Evolutionary conservation across 2,329 filamentous ascomycete genomes (phyloP).

Genomic region (Aspergillus unguis): DNA sequence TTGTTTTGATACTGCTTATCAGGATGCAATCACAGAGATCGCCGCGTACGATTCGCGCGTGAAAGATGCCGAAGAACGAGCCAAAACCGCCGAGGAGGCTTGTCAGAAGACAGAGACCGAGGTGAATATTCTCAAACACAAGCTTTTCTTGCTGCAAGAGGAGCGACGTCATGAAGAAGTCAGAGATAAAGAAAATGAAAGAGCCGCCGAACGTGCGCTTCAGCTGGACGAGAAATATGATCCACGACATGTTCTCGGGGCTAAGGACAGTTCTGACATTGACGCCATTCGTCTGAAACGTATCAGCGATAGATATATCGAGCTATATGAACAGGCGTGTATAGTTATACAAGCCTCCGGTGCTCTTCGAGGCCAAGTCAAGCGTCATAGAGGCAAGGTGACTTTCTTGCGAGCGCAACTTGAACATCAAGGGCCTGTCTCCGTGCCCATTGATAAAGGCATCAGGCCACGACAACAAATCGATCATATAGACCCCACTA

Average conservation of each 20-base stretch:
- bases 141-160: slow-evolving; percentile 21
- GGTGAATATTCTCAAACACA: slow-evolving; percentile 21
- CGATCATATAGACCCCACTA: not conserved
- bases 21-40: slow-evolving; percentile 23
- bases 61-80: slow-evolving; percentile 22
- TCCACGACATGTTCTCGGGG: slow-evolving; percentile 22
- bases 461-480: slow-evolving; percentile 27
- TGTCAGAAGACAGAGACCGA: slow-evolving; percentile 16
- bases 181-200: slow-evolving; percentile 14
- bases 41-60: slow-evolving; percentile 20
- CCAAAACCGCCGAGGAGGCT: slow-evolving; percentile 20
- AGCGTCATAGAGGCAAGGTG: slow-evolving; percentile 35
- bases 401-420: slow-evolving; percentile 29
- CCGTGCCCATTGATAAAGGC: slow-evolving; percentile 24
- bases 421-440: slow-evolving; percentile 28
- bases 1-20: slow-evolving; percentile 29
- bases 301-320: slow-evolving; percentile 30
- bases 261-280: not conserved
- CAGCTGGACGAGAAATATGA: slow-evolving; percentile 27
- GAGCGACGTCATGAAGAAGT: slow-evolving; percentile 20
- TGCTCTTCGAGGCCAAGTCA: slow-evolving; percentile 29
- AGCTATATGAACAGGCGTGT: slow-evolving; percentile 31
- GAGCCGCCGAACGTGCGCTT: slow-evolving; percentile 13
- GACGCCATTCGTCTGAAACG: slow-evolving; percentile 17
- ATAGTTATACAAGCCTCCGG: slow-evolving; percentile 27